Base-by-base conservation (phyloP, 2,329 filamentous ascomycete species). In the Arthrobotrys entomopaga region DNA sequence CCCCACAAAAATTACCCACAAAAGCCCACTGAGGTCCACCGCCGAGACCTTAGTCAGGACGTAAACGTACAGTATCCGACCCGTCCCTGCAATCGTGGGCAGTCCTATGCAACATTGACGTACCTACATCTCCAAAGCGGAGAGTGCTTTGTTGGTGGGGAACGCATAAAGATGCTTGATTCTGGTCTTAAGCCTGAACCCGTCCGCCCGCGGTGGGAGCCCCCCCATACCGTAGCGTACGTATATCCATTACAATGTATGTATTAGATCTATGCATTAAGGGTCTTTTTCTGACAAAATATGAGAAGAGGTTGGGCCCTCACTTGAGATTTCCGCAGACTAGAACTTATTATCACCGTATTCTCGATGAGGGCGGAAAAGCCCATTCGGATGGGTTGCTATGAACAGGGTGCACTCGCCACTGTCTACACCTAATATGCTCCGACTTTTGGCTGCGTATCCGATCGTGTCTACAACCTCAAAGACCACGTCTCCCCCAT, bases 81-180 rank as follows among this genome's bases (percentile, higher is more conserved):
- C 53, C 53, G 53, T 57, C 22, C 38, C 34, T 57, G 53, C 29
- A 43, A 57, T 54, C 24, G 16, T 16, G 38, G 16, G 24, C 40
- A 60, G 57, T 46, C 29, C 19, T 22, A 48, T 63, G 56, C 65
- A 42, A 57, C 46, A 48, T 42, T 59, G 53, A 26, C 53, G 42
- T 24, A 19, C 53, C 24, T 24, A 19, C 10, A 49, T 5, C 42
- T 34, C 6, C 29, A 34, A 34, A 15, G 52, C 24, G 15, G 24
- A 34, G 22, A 15, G 22, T 22, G 43, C 34, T 16, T 42, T 20
- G 34, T 24, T 34, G 19, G 40, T n/a, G 46, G 40, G 26, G 22
- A 19, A 34, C 66, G 66, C 52, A 24, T 71, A 29, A 46, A 64
- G 58, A 65, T 71, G 66, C 66, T 71, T 26, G 58, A 64, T 71